Percentiles rank a stretch among this genome's conserved stretches.
Evolutionary conservation across 192 early-diverging fungal species (phyloP).

Genomic region (Coemansia sp.): DNA sequence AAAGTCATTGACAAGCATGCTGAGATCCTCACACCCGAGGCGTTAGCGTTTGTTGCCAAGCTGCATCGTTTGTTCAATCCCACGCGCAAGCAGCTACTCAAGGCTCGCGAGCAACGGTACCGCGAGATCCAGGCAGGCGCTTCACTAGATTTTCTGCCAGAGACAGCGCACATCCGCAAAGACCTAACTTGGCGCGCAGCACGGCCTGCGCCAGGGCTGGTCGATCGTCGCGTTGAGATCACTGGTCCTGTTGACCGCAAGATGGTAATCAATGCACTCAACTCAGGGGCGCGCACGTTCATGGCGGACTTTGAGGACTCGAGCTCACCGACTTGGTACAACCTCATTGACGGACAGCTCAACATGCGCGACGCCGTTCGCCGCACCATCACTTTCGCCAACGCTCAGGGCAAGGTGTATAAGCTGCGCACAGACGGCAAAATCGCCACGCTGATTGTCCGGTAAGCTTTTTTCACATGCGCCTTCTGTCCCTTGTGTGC

Average conservation of each 20-base stretch:
- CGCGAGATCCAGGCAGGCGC: constrained; percentile 74
- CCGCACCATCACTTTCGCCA: constrained; percentile 82
- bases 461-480: constrained; percentile 57
- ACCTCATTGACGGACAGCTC: constrained; percentile 83
- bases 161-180: constrained; percentile 88
- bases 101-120: constrained; percentile 75
- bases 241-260: constrained; percentile 97
- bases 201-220: constrained; percentile 82
- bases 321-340: constrained; percentile 96
- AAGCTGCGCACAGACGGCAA: constrained; percentile 86
- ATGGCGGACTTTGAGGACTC: constrained; percentile 99
- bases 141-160: constrained; percentile 88
- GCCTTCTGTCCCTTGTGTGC: constrained; percentile 4
- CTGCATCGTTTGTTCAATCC: constrained; percentile 90
- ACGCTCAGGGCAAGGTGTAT: constrained; percentile 91
- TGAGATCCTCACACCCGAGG: constrained; percentile 80
- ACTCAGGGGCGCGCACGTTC: constrained; percentile 89
- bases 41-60: constrained; percentile 82
- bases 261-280: constrained; percentile 99
- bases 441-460: constrained; percentile 86
- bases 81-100: constrained; percentile 85
- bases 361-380: constrained; percentile 93
- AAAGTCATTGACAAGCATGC: constrained; percentile 62
- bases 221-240: constrained; percentile 94
- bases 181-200: constrained; percentile 89